Evolutionary conservation across 2,329 filamentous ascomycete genomes (phyloP).

Genomic region (Tolypocladium tundrense): DNA sequence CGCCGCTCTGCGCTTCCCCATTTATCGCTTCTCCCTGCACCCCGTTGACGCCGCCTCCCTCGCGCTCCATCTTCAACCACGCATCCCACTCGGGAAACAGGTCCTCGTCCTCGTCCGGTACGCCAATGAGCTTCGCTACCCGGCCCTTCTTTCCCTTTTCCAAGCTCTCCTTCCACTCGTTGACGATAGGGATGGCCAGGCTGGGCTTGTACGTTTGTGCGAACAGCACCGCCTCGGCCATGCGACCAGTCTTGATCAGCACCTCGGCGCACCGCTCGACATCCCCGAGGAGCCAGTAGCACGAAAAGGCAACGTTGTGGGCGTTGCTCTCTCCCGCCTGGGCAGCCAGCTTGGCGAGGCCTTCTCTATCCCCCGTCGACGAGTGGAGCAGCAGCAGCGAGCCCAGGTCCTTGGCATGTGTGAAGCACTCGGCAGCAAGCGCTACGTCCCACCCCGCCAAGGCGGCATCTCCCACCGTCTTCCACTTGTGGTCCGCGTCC

Average conservation of each 20-base stretch:
- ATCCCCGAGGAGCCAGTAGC: conserved; percentile 79
- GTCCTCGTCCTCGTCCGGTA: conserved; percentile 73
- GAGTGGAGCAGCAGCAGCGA: conserved; percentile 82
- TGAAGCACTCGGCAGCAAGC: conserved; percentile 88
- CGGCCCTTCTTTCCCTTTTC: conserved; percentile 81
- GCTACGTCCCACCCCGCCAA: conserved; percentile 76
- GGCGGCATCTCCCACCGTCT: conserved; percentile 88
- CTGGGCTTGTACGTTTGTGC: conserved; percentile 93
- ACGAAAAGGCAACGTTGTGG: conserved; percentile 90
- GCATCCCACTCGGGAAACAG: conserved; percentile 96
- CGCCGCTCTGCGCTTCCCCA: conserved; percentile 8
- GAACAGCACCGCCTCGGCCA: conserved; percentile 82
- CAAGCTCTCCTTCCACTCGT: conserved; percentile 71
- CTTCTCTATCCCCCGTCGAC: conserved; percentile 68
- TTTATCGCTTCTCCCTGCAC: conserved; percentile 1
- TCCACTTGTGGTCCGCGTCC: conserved; percentile 95
- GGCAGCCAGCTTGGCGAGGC: conserved; percentile 59
- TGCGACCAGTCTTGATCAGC: conserved; percentile 65
- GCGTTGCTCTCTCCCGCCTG: conserved; percentile 68
- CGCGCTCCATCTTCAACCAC: conserved; percentile 70
- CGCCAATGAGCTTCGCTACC: conserved; percentile 71
- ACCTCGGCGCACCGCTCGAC: conserved; percentile 72
- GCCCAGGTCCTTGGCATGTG: conserved; percentile 79
- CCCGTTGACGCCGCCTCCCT: conserved; percentile 38
- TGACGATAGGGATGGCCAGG: conserved; percentile 54